phyloP scores from a whole-genome alignment of 2,329 filamentous ascomycete genomes.

The Rachicladosporium sp. region DNA sequence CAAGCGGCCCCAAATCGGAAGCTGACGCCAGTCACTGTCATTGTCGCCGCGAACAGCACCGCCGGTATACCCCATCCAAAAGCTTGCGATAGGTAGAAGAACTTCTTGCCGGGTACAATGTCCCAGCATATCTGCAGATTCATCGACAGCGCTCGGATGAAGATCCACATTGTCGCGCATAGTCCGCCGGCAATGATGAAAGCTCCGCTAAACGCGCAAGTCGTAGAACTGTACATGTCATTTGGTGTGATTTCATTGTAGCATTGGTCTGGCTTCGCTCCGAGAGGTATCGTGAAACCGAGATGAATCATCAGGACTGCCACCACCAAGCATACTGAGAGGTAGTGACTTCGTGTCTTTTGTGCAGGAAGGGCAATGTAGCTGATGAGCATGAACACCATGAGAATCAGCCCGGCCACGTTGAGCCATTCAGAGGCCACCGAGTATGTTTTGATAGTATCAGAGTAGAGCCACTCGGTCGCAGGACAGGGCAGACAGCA shows the following conservation, averaged over 20 bases:
- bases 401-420: conserved; percentile 58
- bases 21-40: conserved; percentile 80
- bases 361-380: conserved; percentile 73
- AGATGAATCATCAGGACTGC: conserved; percentile 74
- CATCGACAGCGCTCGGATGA: conserved; percentile 77
- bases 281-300: conserved; percentile 81
- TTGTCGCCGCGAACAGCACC: conserved; percentile 60
- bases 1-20: conserved; percentile 87
- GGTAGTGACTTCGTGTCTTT: conserved; percentile 82
- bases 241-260: conserved; percentile 84
- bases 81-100: conserved; percentile 74
- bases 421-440: conserved; percentile 68
- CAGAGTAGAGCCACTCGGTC: conserved; percentile 60
- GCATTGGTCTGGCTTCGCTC: conserved; percentile 66
- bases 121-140: conserved; percentile 99
- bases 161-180: conserved; percentile 77
- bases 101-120: conserved; percentile 70
- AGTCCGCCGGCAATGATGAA: conserved; percentile 80
- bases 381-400: conserved; percentile 64
- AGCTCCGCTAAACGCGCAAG: conserved; percentile 79
- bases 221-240: conserved; percentile 69
- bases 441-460: conserved; percentile 46
- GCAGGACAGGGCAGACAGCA: conserved; percentile 90
- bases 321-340: conserved; percentile 74
- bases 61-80: conserved; percentile 76